Base-by-base conservation (phyloP, 192 early-diverging fungal species). In the Dimargaris xerosporica region DNA sequence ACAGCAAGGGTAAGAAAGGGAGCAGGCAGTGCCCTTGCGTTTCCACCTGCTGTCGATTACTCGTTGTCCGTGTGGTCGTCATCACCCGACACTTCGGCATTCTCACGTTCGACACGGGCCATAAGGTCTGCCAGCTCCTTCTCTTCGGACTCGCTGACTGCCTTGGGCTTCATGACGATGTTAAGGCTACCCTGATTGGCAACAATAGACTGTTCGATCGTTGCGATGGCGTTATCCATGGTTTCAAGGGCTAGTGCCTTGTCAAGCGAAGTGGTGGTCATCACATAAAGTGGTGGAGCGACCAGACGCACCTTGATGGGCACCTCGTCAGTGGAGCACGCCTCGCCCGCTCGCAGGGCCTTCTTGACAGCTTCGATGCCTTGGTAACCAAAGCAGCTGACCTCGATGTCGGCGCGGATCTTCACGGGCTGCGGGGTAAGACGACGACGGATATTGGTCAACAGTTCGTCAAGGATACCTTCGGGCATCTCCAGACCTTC, bases 361-460 rank as follows among this genome's bases (percentile, higher is more conserved):
- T 75, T 77, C 67, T 93, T 91, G 69, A 99, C 92, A 47, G 93
- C 96, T 71, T 96, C 90, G 45, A 99, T 89, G 64, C 96, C 96
- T 72, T 94, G 87, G 67, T 91, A 91, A 61, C 85, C 88, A 67
- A 86, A 90, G 79, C 94, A 96, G 61, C 84, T 88, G 34, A 94
- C 82, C 69, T 96, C 93, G 61, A 99, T 79, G 76, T 99, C 91
- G 44, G 91, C 89, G 67, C 93, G 90, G 54, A 99, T 90, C 75
- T 97, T 99, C 70, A 91, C 83, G 43, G 90, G 87, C 71, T 96
- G 91, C 46, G 94, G 96, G 44, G 91, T 94, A 74, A 99, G 73
- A n/a, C 89, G 81, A 54, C 91, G 88, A 53, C 80, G 80, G 63
- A 99, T 94, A 71, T 87, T 86, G 70, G 69, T 72, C 60, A 93